A percentile compares a stretch with the other conserved stretches of the same genome.
Conservation (phyloP, 208 protist genomes). For the Trichomonas gallinae region DNA sequence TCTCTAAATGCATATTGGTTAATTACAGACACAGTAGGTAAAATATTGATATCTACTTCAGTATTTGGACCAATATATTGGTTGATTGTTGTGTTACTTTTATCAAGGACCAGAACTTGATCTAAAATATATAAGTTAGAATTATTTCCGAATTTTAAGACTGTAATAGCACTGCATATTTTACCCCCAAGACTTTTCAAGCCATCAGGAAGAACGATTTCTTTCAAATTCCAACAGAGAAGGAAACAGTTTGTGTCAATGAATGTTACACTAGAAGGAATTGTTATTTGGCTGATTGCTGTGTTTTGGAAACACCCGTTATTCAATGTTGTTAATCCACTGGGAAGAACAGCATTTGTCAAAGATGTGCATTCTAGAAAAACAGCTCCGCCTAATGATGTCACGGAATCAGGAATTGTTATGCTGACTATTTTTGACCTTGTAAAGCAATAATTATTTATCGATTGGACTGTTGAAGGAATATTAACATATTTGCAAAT, state of each 20-base stretch:
- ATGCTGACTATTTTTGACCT: neutral
- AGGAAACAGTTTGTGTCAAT: neutral
- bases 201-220: neutral
- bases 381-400: neutral
- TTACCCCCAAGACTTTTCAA: neutral
- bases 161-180: neutral
- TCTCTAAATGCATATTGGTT: neutral
- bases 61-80: neutral
- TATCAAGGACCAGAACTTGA: neutral
- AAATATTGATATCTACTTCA: neutral
- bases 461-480: neutral
- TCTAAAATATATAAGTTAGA: neutral
- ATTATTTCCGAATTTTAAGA: neutral
- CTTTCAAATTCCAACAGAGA: neutral
- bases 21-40: neutral
- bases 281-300: neutral
- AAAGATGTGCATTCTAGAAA: neutral
- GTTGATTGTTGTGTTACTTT: neutral
- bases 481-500: neutral
- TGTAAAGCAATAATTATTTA: neutral
- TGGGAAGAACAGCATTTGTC: neutral
- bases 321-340: neutral
- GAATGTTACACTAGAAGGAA: neutral
- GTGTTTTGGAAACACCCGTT: neutral
- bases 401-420: neutral